Conservation (phyloP, 1,139 yeast species). For the Lodderomyces pseudojiufengensis region DNA sequence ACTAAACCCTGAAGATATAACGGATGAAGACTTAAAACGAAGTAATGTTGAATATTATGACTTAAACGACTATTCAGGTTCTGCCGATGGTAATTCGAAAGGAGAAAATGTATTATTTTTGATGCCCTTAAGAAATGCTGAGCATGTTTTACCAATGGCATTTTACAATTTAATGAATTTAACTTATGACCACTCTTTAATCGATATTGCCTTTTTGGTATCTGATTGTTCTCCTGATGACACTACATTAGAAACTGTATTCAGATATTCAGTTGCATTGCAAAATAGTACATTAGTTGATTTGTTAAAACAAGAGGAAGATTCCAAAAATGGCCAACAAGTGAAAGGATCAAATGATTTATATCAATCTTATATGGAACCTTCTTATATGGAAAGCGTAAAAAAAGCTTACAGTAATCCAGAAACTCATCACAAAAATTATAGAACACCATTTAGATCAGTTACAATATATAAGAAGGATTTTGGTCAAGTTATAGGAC, state of each 20-base stretch:
- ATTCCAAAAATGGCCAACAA: slow-evolving; percentile 20
- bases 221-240: slow-evolving; percentile 81
- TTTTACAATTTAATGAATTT: slow-evolving; percentile 81
- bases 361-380: slow-evolving; percentile 67
- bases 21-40: slow-evolving; percentile 18
- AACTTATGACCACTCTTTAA: slow-evolving; percentile 76
- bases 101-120: slow-evolving; percentile 67
- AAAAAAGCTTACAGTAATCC: slow-evolving; percentile 59
- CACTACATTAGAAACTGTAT: slow-evolving; percentile 62
- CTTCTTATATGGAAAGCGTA: slow-evolving; percentile 56
- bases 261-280: slow-evolving; percentile 61
- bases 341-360: slow-evolving; percentile 56
- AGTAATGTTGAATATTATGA: slow-evolving; percentile 58
- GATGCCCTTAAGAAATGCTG: slow-evolving; percentile 82
- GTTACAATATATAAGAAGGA: slow-evolving; percentile 77
- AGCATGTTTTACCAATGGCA: slow-evolving; percentile 73
- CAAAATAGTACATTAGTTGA: slow-evolving; percentile 67
- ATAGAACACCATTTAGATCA: slow-evolving; percentile 68
- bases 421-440: slow-evolving; percentile 52
- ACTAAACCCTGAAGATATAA: slow-evolving; percentile 6
- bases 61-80: slow-evolving; percentile 54
- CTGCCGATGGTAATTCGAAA: slow-evolving; percentile 48
- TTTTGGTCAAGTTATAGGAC: slow-evolving; percentile 81
- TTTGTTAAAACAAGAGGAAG: slow-evolving; percentile 42
- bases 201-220: slow-evolving; percentile 81